Conservation (phyloP, 176 grass and related monocot genomes). For the Aegilops tauschii region DNA sequence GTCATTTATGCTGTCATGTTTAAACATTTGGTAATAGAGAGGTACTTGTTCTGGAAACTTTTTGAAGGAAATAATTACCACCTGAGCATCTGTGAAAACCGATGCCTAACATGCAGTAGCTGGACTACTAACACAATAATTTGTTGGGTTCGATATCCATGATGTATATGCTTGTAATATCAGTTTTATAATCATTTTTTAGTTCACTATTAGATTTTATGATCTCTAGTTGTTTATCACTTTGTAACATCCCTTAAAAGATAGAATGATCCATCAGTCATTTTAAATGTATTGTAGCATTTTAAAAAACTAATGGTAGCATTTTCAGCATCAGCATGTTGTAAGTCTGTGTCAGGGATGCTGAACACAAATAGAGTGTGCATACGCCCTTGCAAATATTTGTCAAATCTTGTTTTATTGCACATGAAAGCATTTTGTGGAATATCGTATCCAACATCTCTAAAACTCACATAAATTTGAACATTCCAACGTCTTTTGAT, state of each 20-base stretch:
- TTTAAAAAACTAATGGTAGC: not conserved
- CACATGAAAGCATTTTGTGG: slow-evolving; percentile 2
- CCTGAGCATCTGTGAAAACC: not conserved
- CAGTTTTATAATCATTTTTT: not conserved
- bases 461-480: not conserved
- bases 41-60: not conserved
- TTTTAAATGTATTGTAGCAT: not conserved
- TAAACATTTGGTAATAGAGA: not conserved
- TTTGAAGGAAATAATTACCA: not conserved
- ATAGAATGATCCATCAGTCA: not conserved
- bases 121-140: not conserved
- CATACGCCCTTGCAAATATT: not conserved
- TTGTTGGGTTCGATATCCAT: not conserved
- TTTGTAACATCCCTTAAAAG: not conserved
- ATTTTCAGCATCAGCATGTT: slow-evolving; percentile 5
- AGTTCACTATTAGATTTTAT: not conserved
- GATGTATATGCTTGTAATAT: slow-evolving; percentile 9
- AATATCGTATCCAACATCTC: not conserved
- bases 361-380: not conserved
- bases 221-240: not conserved
- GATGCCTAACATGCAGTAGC: not conserved
- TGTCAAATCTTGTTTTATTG: not conserved
- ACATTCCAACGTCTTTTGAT: not conserved
- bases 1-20: not conserved
- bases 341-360: not conserved